These are phyloP conservation scores for Camelina laxa DNA, from an alignment of 345 rosid species.

Conservation along the genomic window DNA sequence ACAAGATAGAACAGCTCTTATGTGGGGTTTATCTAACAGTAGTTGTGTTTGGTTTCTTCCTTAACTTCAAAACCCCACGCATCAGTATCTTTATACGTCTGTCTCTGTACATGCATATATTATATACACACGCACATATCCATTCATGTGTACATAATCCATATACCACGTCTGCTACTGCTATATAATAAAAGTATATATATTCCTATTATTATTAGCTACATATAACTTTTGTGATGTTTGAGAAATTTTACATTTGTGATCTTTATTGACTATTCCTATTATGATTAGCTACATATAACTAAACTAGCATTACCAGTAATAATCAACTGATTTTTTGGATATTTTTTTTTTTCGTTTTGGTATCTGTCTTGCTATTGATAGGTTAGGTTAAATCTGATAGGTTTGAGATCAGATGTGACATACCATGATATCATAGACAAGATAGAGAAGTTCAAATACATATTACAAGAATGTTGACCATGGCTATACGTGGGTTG, in stretches of 20 bases:
- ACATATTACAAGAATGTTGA: not conserved
- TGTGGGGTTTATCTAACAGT: slow-evolving; percentile 44
- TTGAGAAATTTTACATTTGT: no score
- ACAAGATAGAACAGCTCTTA: slow-evolving; percentile 46
- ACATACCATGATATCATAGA: slow-evolving; percentile 1
- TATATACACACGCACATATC: slow-evolving; percentile 12
- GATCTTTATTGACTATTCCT: no score
- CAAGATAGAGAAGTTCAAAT: not conserved
- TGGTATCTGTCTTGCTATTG: slow-evolving; percentile 19
- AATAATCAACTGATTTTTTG: not conserved
- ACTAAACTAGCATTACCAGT: not conserved
- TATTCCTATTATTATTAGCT: no score
- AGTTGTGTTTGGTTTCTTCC: slow-evolving; percentile 39
- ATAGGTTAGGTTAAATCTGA: slow-evolving; percentile 16
- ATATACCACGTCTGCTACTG: slow-evolving; percentile 15
- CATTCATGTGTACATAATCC: slow-evolving; percentile 20
- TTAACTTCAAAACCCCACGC: slow-evolving; percentile 40
- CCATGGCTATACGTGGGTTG: not conserved
- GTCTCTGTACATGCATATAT: slow-evolving; percentile 32
- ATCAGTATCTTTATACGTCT: slow-evolving; percentile 24
- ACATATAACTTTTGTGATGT: no score
- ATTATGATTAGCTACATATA: no score
- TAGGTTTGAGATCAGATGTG: slow-evolving; percentile 36
- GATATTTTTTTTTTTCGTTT: not conserved
- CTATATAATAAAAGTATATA: not conserved